A percentile compares a stretch with the other conserved stretches of the same genome.
Evolutionary conservation across 192 early-diverging fungal species (phyloP).

Genomic region (Lunasporangiospora selenospora): DNA sequence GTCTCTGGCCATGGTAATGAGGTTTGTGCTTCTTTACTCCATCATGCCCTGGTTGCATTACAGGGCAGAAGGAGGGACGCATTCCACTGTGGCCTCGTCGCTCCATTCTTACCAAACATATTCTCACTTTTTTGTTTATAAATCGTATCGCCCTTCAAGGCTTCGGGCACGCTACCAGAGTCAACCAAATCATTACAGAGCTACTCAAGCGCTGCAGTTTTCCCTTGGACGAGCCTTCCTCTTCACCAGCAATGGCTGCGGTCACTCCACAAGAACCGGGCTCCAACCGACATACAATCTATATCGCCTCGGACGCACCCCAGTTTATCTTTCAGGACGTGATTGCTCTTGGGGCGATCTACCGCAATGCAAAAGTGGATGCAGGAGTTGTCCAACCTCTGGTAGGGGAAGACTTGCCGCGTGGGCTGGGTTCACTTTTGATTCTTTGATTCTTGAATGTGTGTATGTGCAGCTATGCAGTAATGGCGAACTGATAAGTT

Average conservation of each 20-base stretch:
- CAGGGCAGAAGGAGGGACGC: too few species aligned
- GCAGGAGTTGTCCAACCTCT: slow-evolving; percentile 67
- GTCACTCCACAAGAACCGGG: too few species aligned
- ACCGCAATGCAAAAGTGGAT: slow-evolving; percentile 64
- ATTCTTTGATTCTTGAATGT: not conserved
- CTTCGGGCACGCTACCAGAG: slow-evolving; percentile 68
- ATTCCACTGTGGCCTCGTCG: too few species aligned
- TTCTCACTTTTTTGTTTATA: too few species aligned
- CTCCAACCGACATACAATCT: slow-evolving; percentile 52
- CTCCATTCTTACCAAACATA: not conserved
- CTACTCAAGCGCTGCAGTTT: slow-evolving; percentile 21
- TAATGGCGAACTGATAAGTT: too few species aligned
- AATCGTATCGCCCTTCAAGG: slow-evolving; percentile 28
- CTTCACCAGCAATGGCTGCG: too few species aligned
- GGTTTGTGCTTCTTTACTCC: not conserved
- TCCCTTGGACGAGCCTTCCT: too few species aligned
- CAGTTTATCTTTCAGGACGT: slow-evolving; percentile 65
- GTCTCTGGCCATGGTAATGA: slow-evolving; percentile 64
- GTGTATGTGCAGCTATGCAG: not conserved
- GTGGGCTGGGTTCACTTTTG: too few species aligned
- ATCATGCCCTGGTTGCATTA: too few species aligned
- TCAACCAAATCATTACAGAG: slow-evolving; percentile 61
- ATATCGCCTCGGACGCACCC: slow-evolving; percentile 62
- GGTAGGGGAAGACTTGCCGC: too few species aligned
- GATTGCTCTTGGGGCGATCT: slow-evolving; percentile 54